Base-by-base conservation (phyloP, 495 filamentous ascomycete genomes). In the Hyaloscypha bicolor region DNA sequence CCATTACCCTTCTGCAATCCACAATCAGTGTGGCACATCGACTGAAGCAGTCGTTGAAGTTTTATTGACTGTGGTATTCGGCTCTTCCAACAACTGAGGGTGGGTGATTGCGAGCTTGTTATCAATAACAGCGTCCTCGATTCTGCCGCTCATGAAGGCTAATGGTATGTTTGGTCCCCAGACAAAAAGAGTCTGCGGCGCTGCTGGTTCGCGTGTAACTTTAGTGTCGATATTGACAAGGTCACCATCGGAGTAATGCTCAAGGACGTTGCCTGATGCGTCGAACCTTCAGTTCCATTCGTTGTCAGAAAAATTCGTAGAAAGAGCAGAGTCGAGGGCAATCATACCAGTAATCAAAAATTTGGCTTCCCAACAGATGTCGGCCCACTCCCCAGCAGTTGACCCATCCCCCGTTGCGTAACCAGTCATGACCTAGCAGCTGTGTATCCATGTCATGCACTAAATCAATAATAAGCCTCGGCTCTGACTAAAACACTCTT, bases 221-320 rank as follows among this genome's bases (percentile, higher is more conserved):
- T 37, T 5, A 8, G 85, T 85, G 9, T 80, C 77, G 52, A 82
- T 81, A 62, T 89, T 82, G 52, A 92, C 83, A 65, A 90, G 75
- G 67, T 90, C 89, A 30, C 90, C 85, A 72, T 93, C 90, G n/a
- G 88, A 84, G 51, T 89, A 88, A 70, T 88, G 83, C 79, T 92
- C 87, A 71, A 62, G 85, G 84, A 65, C 83, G 84, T 4, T 81
- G 78, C n/a, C 79, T 81, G 0, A 83, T 81, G 73, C 0, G 25
- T 25, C 25, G 25, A 25, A 25, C 25, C 25, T 25, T 1, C 25
- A 25, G 25, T 25, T 25, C 25, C 25, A 25, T 25, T 25, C 25
- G 25, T 25, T 25, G 25, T 25, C 25, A 25, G 25, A 25, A 25
- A 25, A 1, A 80, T 83, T n/a, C 30, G 32, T 25, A 9, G 45